Evolutionary conservation across 257 asterid species (phyloP), one percentile per base, ranked within the genome.

Genomic region (Asclepias syriaca): DNA sequence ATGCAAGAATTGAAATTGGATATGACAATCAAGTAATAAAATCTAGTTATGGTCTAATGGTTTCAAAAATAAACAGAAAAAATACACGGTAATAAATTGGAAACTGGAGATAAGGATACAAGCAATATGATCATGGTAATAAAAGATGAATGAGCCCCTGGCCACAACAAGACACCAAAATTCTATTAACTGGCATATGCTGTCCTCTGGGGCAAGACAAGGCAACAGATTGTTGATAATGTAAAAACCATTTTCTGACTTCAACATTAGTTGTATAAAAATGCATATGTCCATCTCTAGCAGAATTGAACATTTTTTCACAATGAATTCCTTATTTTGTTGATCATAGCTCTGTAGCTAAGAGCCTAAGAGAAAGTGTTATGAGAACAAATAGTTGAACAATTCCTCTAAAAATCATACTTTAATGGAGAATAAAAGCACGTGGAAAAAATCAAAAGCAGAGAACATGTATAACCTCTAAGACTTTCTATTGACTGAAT

Each of bases 401-500:
- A 70, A 70, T 18, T 56, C n/a, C 22, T 54, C 34, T 7, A 16
- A 15, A 37, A 64, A 43, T 37, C 49, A 37, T 40, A 32, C 13
- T 43, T 56, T 13, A 6, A 70, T 11, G 16, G 39, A 56, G 49
- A 21, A 55, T n/a, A 29, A 70, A 53, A 56, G 50, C 16, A 9
- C 34, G 46, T 3, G 34, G 2, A 32, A 32, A 13, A 45, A 1
- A 64, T 10, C 13, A 16, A 60, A 55, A 67, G 37, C 37, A 29
- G 6, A 19, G 15, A 39, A 2, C 50, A 73, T 18, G 72, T 69
- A 77, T 72, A 72, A 94, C 99, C 99, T 87, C 97, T 88, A 50
- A 91, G 85, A 78, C 85, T 91, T 73, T 91, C 96, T 4, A 94
- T 58, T 65, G 88, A 69, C 79, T 74, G 85, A 66, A 86, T 83